Percentiles rank a stretch among this genome's conserved stretches.
These are phyloP conservation scores for Mrakia hoshinonis DNA, from an alignment of 768 basidiomycete species.

Conservation along the genomic window DNA sequence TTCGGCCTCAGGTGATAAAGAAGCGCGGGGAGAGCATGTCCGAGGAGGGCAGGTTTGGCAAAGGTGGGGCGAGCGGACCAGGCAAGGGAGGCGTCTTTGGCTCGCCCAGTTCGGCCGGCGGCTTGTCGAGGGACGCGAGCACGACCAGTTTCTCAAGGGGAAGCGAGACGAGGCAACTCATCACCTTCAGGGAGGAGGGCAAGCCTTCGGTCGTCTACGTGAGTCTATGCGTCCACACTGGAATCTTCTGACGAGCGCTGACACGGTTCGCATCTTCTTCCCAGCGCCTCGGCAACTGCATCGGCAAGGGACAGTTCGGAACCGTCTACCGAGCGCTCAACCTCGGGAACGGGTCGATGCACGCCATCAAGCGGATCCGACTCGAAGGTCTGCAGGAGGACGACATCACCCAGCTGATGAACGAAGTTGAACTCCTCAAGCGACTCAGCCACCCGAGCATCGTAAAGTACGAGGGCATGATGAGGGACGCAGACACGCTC, in stretches of 20 bases:
- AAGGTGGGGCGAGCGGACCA: not conserved
- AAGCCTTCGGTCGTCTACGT: constrained; percentile 26
- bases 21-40: constrained; percentile 11
- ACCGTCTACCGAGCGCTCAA: constrained; percentile 91
- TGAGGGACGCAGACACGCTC: constrained; percentile 73
- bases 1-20: not conserved
- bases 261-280: no score
- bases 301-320: constrained; percentile 94
- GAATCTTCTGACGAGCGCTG: not conserved
- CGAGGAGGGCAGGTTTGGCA: constrained; percentile 3
- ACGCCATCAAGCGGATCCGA: constrained; percentile 95
- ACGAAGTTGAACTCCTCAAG: constrained; percentile 87
- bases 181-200: constrained; percentile 22
- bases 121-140: not conserved
- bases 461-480: constrained; percentile 96
- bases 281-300: constrained; percentile 95
- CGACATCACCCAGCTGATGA: constrained; percentile 83
- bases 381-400: constrained; percentile 83
- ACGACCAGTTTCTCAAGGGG: constrained; percentile 1
- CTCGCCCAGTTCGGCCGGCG: not conserved
- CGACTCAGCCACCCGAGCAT: constrained; percentile 86
- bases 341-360: constrained; percentile 87
- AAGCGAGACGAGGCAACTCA: constrained; percentile 15
- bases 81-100: not conserved
- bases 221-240: not conserved